These are phyloP conservation scores for Henckelia pumila DNA, from an alignment of 257 asterid genomes.

Conservation along the genomic window DNA sequence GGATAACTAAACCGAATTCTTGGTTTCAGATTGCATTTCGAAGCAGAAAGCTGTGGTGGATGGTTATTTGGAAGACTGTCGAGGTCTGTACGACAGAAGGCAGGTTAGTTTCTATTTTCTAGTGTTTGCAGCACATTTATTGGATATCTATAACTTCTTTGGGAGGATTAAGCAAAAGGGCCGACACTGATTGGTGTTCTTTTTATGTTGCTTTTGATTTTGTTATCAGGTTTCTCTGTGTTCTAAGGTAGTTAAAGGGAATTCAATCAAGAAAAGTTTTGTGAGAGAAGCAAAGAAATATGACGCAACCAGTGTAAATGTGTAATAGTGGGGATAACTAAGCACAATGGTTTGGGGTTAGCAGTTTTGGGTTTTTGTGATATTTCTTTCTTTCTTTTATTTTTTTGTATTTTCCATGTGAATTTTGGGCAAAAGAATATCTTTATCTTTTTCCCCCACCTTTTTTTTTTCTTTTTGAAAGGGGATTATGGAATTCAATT, in stretches of 20 bases:
- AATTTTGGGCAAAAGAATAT: not conserved
- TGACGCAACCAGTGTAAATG: conserved; percentile 56
- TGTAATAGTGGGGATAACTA: conserved; percentile 71
- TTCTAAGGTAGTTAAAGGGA: conserved; percentile 59
- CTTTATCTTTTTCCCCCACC: too few species aligned
- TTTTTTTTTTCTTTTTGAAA: conserved; percentile 24
- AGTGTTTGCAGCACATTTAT: not conserved
- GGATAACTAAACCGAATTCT: not conserved
- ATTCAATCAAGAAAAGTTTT: conserved; percentile 63
- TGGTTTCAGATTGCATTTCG: conserved; percentile 48
- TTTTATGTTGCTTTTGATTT: conserved; percentile 18
- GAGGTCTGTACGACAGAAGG: conserved; percentile 58
- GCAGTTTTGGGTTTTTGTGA: conserved; percentile 20
- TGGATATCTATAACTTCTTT: not conserved
- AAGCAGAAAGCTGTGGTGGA: conserved; percentile 53
- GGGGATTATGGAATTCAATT: conserved; percentile 69
- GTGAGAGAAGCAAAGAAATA: conserved; percentile 69
- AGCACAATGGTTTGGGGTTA: conserved; percentile 59
- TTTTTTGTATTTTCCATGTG: not conserved
- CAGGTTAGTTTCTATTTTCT: conserved; percentile 47
- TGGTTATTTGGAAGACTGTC: conserved; percentile 67
- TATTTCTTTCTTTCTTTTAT: not conserved
- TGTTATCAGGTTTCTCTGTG: conserved; percentile 60
- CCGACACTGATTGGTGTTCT: not conserved
- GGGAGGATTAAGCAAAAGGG: conserved; percentile 16